phyloP scores from a whole-genome alignment of 805 yeast genomes.

The Pichia sporocuriosa region DNA sequence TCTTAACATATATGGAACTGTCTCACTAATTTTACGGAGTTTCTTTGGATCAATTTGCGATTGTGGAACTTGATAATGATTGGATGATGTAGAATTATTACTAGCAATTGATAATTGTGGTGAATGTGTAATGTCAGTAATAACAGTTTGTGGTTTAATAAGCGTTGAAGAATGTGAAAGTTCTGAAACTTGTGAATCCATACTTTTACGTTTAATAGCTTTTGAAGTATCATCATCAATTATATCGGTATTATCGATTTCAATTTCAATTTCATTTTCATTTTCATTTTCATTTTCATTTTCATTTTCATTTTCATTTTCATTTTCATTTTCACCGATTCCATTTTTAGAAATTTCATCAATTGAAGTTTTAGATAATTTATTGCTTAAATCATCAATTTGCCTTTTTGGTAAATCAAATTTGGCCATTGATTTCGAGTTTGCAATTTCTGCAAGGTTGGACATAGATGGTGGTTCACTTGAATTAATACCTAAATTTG shows the following conservation, averaged over 20 bases:
- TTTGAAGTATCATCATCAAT: conserved; percentile 12
- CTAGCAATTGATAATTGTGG: conserved; percentile 17
- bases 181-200: conserved; percentile 11
- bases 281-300: conserved; percentile 6
- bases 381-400: conserved; percentile 9
- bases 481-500: conserved; percentile 16
- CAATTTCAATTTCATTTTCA: not conserved
- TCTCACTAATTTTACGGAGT: conserved; percentile 70
- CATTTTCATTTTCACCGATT: not conserved
- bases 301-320: not conserved
- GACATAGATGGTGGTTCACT: conserved; percentile 50
- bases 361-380: conserved; percentile 6
- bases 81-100: conserved; percentile 1
- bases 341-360: conserved; percentile 16
- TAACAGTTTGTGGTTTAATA: conserved; percentile 1
- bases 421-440: conserved; percentile 28
- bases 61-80: conserved; percentile 18
- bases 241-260: not conserved
- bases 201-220: conserved; percentile 5
- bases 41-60: conserved; percentile 44
- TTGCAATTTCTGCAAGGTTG: conserved; percentile 49
- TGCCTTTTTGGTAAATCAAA: conserved; percentile 16
- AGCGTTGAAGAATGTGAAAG: conserved; percentile 11
- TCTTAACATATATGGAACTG: conserved; percentile 76
- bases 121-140: conserved; percentile 11